Evolutionary conservation across 768 basidiomycete genomes (phyloP), one percentile per base, ranked within the genome.

Genomic region (Trametes cubensis): DNA sequence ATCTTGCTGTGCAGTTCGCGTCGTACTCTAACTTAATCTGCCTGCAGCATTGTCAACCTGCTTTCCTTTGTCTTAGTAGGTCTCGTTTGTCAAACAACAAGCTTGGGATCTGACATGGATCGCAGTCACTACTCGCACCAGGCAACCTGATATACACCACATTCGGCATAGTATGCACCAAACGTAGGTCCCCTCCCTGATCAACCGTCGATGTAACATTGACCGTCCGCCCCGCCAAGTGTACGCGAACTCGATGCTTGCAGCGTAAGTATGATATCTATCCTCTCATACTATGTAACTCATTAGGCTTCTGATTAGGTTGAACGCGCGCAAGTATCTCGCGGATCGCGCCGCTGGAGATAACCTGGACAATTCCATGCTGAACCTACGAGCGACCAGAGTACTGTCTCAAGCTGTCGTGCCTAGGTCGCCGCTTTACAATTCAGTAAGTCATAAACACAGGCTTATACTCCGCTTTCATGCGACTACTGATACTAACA

Each of bases 201-300:
- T 1, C 23, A 10, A 11, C 20, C 6, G 11, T 3, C 38, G 23
- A n/a, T 34, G 7, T 13, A n/a, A 2, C 11, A 11, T 23, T 44
- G n/a, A 14, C 14, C 28, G 7, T 6, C 30, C 23, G 13, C 6
- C 10, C 21, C 6, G 3, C 39, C 21, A 25, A 59, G 58, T 59
- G 20, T 59, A 59, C 41, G 58, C 49, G 1, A 59, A 59, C 58
- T 59, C 58, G 17, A 41, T 59, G 26, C 58, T 59, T 21, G 49
- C 58, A 10, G 49, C 58, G 58, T 59, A 6, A 59, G 58, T 45
- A 8, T 13, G 7, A 5, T 14, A 25, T 10, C 0, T 1, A 2
- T 8, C 3, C 6, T 34, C 11, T 4, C 21, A 10, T 18, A 14
- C 1, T 11, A 3, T 7, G 3, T 8, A n/a, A 5, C 23, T 28